A percentile compares a stretch with the other conserved stretches of the same genome.
phyloP scores from a whole-genome alignment of 352 stramenopile species.

The Globisporangium cederbergense region DNA sequence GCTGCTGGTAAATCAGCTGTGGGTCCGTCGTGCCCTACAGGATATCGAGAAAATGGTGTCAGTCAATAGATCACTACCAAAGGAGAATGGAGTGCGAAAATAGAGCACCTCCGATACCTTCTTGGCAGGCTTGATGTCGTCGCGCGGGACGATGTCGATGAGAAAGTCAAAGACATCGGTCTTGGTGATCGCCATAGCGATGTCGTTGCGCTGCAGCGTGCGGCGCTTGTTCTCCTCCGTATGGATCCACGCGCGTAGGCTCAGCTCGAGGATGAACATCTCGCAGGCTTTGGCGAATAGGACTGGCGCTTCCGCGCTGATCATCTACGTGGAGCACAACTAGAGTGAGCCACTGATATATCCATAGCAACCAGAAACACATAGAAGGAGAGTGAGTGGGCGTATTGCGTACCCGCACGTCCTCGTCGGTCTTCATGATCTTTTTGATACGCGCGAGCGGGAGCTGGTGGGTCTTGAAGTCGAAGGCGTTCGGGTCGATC shows the following conservation, averaged over 20 bases:
- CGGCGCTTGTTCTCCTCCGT: constrained; percentile 92
- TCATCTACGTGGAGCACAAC: constrained; percentile 67
- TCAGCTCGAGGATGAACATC: constrained; percentile 93
- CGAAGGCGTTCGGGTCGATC: constrained; percentile 79
- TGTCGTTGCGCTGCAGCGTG: constrained; percentile 90
- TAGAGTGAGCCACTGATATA: too few species aligned
- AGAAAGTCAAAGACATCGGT: constrained; percentile 92
- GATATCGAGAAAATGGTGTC: neutral
- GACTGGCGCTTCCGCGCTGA: constrained; percentile 90
- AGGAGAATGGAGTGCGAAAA: neutral
- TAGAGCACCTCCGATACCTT: constrained; percentile 29
- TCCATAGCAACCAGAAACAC: neutral
- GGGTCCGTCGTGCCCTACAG: constrained; percentile 45
- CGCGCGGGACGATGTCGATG: constrained; percentile 88
- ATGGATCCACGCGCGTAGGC: constrained; percentile 85
- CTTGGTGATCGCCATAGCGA: constrained; percentile 88
- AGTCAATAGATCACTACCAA: neutral
- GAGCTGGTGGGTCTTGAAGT: constrained; percentile 89
- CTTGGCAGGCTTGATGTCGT: constrained; percentile 86
- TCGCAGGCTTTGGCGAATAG: constrained; percentile 94
- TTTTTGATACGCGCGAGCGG: constrained; percentile 93
- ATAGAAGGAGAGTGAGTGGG: neutral
- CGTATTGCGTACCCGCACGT: constrained; percentile 62
- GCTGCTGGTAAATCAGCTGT: constrained; percentile 83
- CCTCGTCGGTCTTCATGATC: constrained; percentile 95